Evolutionary conservation across 352 stramenopile genomes (phyloP).

Genomic region (Globisporangium polare): DNA sequence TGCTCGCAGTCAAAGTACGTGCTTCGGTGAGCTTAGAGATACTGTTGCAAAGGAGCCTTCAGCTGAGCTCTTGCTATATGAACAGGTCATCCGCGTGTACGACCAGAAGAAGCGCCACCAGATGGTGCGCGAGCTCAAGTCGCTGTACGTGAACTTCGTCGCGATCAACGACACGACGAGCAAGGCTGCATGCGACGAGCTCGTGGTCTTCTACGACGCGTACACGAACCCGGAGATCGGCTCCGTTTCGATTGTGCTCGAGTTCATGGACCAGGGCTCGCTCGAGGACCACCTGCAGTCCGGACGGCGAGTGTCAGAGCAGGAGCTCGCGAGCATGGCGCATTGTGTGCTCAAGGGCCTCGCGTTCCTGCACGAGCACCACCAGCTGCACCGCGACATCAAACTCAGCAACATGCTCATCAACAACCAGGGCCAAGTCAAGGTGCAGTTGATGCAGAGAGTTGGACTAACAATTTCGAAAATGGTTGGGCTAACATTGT

Average conservation of each 20-base stretch:
- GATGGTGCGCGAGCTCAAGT: conserved; percentile 87
- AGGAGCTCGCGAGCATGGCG: conserved; percentile 77
- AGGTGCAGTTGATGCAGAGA: conserved; percentile 25
- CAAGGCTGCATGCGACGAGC: conserved; percentile 63
- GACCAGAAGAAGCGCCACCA: conserved; percentile 87
- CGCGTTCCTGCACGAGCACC: conserved; percentile 84
- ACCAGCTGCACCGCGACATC: conserved; percentile 93
- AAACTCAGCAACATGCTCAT: conserved; percentile 95
- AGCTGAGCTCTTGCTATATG: background rate
- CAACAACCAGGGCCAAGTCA: conserved; percentile 74
- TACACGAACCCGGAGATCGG: conserved; percentile 87
- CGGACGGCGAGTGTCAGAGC: conserved; percentile 46
- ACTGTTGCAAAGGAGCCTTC: too few species aligned
- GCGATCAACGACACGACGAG: conserved; percentile 41
- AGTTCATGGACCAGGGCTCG: conserved; percentile 93
- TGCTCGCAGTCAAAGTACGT: conserved; percentile 81
- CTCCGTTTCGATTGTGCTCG: conserved; percentile 90
- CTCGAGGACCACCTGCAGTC: conserved; percentile 75
- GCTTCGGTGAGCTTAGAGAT: background rate
- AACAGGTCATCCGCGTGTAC: conserved; percentile 76
- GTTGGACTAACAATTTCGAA: background rate
- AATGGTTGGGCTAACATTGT: background rate
- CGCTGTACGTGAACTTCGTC: conserved; percentile 78
- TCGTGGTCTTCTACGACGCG: conserved; percentile 91
- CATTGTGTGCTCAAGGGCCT: conserved; percentile 78